Evolutionary conservation across 179 eudicot species (phyloP), one percentile per base, ranked within the genome.

Genomic region (Beta corolliflora): DNA sequence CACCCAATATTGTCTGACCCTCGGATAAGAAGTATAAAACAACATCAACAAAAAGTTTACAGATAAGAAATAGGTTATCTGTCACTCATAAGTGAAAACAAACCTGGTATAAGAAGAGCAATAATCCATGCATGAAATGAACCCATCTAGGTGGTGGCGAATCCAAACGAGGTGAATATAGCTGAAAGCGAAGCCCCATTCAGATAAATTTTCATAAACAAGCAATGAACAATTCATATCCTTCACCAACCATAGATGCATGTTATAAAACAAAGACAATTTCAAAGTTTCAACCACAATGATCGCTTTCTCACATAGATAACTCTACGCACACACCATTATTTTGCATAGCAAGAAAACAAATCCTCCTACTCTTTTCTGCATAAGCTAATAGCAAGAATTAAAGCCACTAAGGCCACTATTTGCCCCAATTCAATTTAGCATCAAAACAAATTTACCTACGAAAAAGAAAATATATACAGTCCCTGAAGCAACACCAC

Each of bases 61-160:
- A 41, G 56, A 53, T 18, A 68, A 53, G 46, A 71, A 63, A 48
- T n/a, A 71, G 44, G 36, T 68, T 48, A 50, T 73, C 52, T n/a
- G n/a, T 61, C 56, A 53, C 48, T 58, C 25, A 64, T 41, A 66
- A 10, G 74, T 54, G 36, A 54, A 77, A 79, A 58, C 88, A 85
- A 87, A 97, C 98, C 97, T 97, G 99, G 84, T 97, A 97, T 79
- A 97, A 82, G 81, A 97, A 97, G 50, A 97, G 97, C 68, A 97
- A 92, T 73, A 97, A 81, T 66, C 99, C 99, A 73, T 97, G 99
- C 56, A 91, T 92, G 89, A 97, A 89, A 85, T 92, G 85, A 78
- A 97, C 98, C 99, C 99, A 97, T 89, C 99, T 92, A 31, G 99
- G 99, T 48, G 99, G 99, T 77, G 99, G 90, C 60, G 97, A 87